phyloP scores from a whole-genome alignment of 495 filamentous ascomycete genomes.

The Cenococcum geophilum region DNA sequence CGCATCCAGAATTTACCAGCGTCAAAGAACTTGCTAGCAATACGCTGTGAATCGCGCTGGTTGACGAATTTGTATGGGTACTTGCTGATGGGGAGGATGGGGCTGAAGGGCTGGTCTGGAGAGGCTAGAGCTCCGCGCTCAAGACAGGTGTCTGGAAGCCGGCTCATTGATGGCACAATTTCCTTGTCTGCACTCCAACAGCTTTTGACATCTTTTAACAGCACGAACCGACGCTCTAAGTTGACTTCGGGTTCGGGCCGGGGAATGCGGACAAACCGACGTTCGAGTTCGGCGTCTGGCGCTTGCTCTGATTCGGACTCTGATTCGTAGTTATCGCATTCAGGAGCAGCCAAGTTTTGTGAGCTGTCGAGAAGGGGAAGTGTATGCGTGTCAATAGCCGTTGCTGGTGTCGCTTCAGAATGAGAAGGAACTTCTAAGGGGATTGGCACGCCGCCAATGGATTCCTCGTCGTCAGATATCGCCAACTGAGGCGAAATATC shows the following conservation, averaged over 20 bases:
- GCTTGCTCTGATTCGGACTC: neutral
- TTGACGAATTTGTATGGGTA: slow-evolving; percentile 57
- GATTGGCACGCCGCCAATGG: slow-evolving; percentile 14
- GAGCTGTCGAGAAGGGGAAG: neutral
- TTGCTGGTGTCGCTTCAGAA: neutral
- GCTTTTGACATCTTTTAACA: slow-evolving; percentile 8
- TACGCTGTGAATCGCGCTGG: slow-evolving; percentile 41
- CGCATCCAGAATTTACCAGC: slow-evolving; percentile 51
- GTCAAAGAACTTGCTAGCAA: slow-evolving; percentile 54
- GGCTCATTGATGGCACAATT: slow-evolving; percentile 1
- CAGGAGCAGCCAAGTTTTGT: neutral
- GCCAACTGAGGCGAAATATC: neutral
- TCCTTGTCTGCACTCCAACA: slow-evolving; percentile 4
- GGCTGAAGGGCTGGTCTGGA: slow-evolving; percentile 45
- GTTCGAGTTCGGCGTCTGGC: neutral
- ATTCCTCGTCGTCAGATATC: no score
- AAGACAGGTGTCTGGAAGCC: slow-evolving; percentile 10
- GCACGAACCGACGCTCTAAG: slow-evolving; percentile 16
- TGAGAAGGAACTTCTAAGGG: neutral
- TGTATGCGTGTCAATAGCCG: neutral
- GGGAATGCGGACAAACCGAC: neutral
- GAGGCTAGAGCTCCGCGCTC: slow-evolving; percentile 17
- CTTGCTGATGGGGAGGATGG: slow-evolving; percentile 51
- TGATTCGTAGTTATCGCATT: no score
- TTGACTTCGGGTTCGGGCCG: slow-evolving; percentile 3